Percentiles rank a stretch among this genome's conserved stretches.
These are phyloP conservation scores for Dendrobium chrysotoxum DNA, from an alignment of 106 monocot genomes.

Conservation along the genomic window DNA sequence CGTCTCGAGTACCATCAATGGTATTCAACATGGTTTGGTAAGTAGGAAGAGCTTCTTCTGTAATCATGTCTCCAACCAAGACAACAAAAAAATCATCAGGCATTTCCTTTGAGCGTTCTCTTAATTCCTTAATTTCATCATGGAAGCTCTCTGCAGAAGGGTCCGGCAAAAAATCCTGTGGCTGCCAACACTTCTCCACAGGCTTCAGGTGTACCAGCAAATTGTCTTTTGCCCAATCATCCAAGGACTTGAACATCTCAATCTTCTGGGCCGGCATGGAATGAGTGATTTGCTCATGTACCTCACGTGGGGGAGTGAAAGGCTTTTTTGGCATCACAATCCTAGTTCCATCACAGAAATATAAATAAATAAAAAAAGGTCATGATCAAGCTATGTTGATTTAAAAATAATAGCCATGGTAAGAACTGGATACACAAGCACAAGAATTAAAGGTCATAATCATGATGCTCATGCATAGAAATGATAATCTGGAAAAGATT, in stretches of 20 bases:
- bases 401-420: not conserved
- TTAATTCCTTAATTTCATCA: constrained; percentile 42
- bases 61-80: constrained; percentile 64
- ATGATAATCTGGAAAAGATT: not conserved
- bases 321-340: constrained; percentile 34
- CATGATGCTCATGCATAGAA: not conserved
- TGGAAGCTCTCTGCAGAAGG: constrained; percentile 39
- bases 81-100: constrained; percentile 62
- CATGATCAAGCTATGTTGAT: not conserved
- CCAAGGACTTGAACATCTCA: constrained; percentile 46
- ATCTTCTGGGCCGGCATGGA: constrained; percentile 55
- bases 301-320: constrained; percentile 51
- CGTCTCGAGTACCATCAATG: constrained; percentile 50
- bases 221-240: constrained; percentile 46
- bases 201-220: constrained; percentile 45
- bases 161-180: constrained; percentile 53
- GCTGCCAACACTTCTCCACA: constrained; percentile 67
- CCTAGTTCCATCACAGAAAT: constrained; percentile 11
- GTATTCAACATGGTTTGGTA: constrained; percentile 70
- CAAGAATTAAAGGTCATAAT: not conserved
- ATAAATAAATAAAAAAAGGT: not conserved
- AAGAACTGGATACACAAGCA: not conserved
- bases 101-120: constrained; percentile 43
- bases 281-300: constrained; percentile 57
- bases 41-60: constrained; percentile 58